Evolutionary conservation across 2,329 filamentous ascomycete species (phyloP).

Genomic region (Penicillium paneum): DNA sequence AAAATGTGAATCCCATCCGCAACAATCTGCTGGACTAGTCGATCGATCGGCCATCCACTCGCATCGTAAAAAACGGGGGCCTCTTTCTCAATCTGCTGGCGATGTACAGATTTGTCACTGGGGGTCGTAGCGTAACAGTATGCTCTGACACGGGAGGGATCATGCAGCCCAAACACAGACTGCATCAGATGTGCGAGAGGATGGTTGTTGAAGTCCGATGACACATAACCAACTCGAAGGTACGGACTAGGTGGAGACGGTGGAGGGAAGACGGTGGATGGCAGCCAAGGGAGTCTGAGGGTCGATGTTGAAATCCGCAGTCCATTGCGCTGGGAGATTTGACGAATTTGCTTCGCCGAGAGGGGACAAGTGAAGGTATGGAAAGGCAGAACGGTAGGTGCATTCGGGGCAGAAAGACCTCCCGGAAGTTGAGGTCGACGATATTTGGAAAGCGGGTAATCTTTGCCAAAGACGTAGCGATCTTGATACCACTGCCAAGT

Average conservation of each 20-base stretch:
- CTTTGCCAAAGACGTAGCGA: constrained; percentile 62
- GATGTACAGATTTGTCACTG: constrained; percentile 84
- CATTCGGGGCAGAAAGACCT: constrained; percentile 72
- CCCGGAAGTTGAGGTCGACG: constrained; percentile 69
- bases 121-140: constrained; percentile 94
- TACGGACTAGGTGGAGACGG: constrained; percentile 76
- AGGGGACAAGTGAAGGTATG: constrained; percentile 96
- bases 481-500: constrained; percentile 88
- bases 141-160: constrained; percentile 69
- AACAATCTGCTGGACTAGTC: constrained; percentile 79
- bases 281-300: constrained; percentile 80
- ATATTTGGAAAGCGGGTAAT: constrained; percentile 61
- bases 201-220: constrained; percentile 98
- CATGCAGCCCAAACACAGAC: constrained; percentile 91
- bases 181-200: constrained; percentile 97
- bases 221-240: constrained; percentile 92
- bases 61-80: constrained; percentile 88
- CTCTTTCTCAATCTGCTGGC: constrained; percentile 88
- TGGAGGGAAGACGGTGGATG: constrained; percentile 75
- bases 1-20: constrained; percentile 88
- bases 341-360: constrained; percentile 83
- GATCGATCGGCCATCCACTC: constrained; percentile 80
- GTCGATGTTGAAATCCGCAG: constrained; percentile 90
- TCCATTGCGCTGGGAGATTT: constrained; percentile 93
- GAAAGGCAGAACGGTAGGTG: constrained; percentile 92